A percentile compares a stretch with the other conserved stretches of the same genome.
phyloP scores from a whole-genome alignment of 2,329 filamentous ascomycete species.

The Fusarium sp. region DNA sequence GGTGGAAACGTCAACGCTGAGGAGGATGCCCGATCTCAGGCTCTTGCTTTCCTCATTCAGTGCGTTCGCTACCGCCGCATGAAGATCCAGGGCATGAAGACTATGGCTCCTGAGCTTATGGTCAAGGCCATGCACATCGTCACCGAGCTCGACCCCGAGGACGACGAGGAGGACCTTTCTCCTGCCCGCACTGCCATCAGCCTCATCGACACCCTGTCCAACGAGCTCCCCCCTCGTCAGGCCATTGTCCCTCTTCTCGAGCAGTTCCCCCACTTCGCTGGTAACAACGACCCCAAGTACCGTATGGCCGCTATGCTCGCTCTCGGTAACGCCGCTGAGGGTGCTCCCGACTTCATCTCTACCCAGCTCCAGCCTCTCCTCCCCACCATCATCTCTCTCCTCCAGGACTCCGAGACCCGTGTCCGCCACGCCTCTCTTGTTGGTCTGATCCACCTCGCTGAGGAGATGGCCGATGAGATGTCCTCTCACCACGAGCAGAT shows the following conservation, averaged over 20 bases:
- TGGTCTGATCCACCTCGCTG: constrained; percentile 87
- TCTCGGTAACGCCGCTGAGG: constrained; percentile 93
- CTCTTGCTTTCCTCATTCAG: constrained; percentile 93
- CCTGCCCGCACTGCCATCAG: constrained; percentile 87
- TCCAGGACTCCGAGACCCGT: constrained; percentile 84
- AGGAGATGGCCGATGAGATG: constrained; percentile 93
- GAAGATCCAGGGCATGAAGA: constrained; percentile 90
- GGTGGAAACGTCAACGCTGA: constrained; percentile 79
- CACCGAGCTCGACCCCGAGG: constrained; percentile 84
- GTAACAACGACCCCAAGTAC: constrained; percentile 77
- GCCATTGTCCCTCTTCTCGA: constrained; percentile 93
- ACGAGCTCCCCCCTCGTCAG: constrained; percentile 89
- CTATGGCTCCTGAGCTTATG: constrained; percentile 86
- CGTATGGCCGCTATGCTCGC: constrained; percentile 92
- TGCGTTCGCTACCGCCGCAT: constrained; percentile 91
- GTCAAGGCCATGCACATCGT: constrained; percentile 89
- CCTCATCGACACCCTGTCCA: constrained; percentile 88
- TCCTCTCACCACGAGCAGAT: constrained; percentile 85
- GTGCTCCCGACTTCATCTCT: constrained; percentile 95
- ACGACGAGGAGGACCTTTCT: constrained; percentile 80
- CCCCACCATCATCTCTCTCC: constrained; percentile 83
- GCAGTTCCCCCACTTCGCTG: constrained; percentile 84
- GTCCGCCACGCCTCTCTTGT: constrained; percentile 90
- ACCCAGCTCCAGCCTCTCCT: constrained; percentile 90
- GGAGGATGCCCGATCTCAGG: constrained; percentile 88